Evolutionary conservation across 352 stramenopile species (phyloP).

Genomic region (Phytophthora hybrid): DNA sequence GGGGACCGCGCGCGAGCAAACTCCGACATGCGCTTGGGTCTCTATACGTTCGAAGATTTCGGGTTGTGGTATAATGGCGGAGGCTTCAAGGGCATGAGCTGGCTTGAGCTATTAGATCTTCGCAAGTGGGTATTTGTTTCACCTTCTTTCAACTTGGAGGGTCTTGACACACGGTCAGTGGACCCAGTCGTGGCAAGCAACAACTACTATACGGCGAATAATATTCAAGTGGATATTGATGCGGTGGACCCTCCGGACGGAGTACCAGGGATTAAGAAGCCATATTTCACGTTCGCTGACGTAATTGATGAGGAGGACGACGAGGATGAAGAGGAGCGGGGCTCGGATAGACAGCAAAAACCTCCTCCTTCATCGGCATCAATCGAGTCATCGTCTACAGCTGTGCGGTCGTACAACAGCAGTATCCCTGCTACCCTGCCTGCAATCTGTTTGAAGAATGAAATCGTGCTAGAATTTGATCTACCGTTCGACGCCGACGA

Average conservation of each 20-base stretch:
- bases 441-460: conserved; percentile 81
- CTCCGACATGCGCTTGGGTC: conserved; percentile 58
- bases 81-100: conserved; percentile 82
- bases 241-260: conserved; percentile 47
- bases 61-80: conserved; percentile 88
- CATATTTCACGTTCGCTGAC: conserved; percentile 68
- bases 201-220: conserved; percentile 89
- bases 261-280: conserved; percentile 43
- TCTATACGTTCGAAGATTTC: conserved; percentile 89
- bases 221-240: conserved; percentile 84
- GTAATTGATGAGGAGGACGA: conserved; percentile 76
- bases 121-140: conserved; percentile 88
- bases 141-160: conserved; percentile 67
- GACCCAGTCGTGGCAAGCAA: conserved; percentile 77
- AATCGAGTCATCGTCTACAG: conserved; percentile 70
- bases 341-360: conserved; percentile 15
- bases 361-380: conserved; percentile 42
- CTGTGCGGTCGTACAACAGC: conserved; percentile 48
- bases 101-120: conserved; percentile 87
- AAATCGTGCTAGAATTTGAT: conserved; percentile 87
- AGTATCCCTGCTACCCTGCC: conserved; percentile 72
- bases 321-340: conserved; percentile 55
- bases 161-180: conserved; percentile 72
- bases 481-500: conserved; percentile 72
- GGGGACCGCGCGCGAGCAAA: conserved; percentile 50